A percentile compares a stretch with the other conserved stretches of the same genome.
phyloP scores from a whole-genome alignment of 1,284 basidiomycete genomes.

The Rhodotorula mucilaginosa region DNA sequence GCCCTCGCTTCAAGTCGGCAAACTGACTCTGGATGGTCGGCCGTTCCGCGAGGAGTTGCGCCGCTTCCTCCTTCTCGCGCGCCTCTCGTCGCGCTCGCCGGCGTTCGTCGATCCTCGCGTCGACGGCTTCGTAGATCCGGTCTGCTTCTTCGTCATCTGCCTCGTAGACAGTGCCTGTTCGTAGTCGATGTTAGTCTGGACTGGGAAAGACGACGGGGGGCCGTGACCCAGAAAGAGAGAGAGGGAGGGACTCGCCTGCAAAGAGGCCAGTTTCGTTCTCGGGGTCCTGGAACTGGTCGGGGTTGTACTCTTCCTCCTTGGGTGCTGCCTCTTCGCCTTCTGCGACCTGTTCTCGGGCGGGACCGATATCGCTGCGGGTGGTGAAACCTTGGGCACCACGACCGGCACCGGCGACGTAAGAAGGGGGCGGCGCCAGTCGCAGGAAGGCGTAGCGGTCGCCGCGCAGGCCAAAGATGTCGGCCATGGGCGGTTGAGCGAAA shows the following conservation, averaged over 20 bases:
- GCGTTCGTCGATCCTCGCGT: slow-evolving; percentile 83
- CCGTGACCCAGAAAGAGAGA: background rate
- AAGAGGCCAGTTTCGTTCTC: slow-evolving; percentile 97
- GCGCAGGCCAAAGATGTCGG: slow-evolving; percentile 31
- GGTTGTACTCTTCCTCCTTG: slow-evolving; percentile 76
- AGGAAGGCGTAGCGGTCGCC: slow-evolving; percentile 37
- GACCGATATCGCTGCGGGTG: slow-evolving; percentile 97
- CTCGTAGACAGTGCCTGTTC: slow-evolving; percentile 77
- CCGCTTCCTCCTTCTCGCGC: slow-evolving; percentile 69
- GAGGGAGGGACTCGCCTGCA: slow-evolving; percentile 55
- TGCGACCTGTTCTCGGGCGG: slow-evolving; percentile 87
- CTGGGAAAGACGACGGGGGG: too few relatives aligned
- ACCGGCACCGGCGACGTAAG: slow-evolving; percentile 93
- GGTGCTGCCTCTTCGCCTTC: slow-evolving; percentile 51
- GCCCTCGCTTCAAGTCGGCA: slow-evolving; percentile 86
- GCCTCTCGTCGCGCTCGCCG: slow-evolving; percentile 76
- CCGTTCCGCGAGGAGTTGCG: slow-evolving; percentile 69
- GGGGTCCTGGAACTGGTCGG: slow-evolving; percentile 89
- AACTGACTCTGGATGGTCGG: slow-evolving; percentile 93
- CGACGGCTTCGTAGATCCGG: slow-evolving; percentile 85
- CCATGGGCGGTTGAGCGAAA: background rate
- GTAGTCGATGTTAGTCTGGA: background rate
- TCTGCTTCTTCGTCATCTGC: slow-evolving; percentile 98
- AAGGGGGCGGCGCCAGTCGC: slow-evolving; percentile 25
- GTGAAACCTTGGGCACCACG: slow-evolving; percentile 97